These are phyloP conservation scores for Eucalyptus virginea DNA, from an alignment of 345 rosid species.

Conservation along the genomic window DNA sequence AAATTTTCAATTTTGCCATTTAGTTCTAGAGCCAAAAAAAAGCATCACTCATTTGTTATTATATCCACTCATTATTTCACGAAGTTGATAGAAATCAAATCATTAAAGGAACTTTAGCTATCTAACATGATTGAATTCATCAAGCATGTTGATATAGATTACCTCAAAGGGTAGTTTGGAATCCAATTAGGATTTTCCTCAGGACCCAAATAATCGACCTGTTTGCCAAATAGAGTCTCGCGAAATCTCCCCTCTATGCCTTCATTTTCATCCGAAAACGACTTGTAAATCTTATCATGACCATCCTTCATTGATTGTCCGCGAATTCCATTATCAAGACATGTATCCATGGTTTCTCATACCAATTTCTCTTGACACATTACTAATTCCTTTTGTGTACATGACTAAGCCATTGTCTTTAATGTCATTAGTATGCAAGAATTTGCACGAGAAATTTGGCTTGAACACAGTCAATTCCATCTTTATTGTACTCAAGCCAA, in stretches of 20 bases:
- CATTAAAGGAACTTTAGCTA: neutral
- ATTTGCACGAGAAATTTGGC: neutral
- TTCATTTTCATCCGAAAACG: neutral
- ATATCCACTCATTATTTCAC: neutral
- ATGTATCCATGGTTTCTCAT: neutral
- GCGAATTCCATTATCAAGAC: neutral
- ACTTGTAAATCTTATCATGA: neutral
- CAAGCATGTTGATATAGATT: neutral
- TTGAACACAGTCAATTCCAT: neutral
- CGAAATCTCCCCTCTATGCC: neutral
- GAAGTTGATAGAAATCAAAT: neutral
- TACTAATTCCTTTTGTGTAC: neutral
- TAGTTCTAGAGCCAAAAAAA: neutral
- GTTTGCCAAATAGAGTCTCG: rapidly evolving
- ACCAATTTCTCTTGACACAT: neutral
- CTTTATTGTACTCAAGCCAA: neutral
- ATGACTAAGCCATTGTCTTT: neutral
- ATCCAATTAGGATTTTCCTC: neutral
- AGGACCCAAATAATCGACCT: rapidly evolving
- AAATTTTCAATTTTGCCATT: neutral
- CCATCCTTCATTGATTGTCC: neutral
- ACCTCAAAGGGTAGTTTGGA: neutral
- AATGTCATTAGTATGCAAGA: neutral
- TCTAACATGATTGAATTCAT: neutral
- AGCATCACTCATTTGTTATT: neutral